Evolutionary conservation across 208 protist species (phyloP).

Genomic region (Leptomonas seymouri): DNA sequence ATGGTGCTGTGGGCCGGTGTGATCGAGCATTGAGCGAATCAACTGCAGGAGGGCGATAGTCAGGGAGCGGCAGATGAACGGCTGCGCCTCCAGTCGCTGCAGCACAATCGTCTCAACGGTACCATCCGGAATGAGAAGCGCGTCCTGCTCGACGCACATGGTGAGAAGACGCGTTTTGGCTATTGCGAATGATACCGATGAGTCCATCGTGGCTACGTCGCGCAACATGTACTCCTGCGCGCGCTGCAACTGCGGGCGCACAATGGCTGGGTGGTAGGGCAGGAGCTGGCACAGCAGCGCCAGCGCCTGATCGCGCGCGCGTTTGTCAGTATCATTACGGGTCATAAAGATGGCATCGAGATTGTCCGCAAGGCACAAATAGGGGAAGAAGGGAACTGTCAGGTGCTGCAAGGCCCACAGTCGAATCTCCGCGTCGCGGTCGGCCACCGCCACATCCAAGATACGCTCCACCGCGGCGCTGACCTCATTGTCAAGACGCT

Average conservation of each 20-base stretch:
- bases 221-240: slow-evolving; percentile 84
- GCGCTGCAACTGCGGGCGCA: slow-evolving; percentile 71
- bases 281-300: slow-evolving; percentile 82
- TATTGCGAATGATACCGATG: slow-evolving; percentile 76
- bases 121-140: slow-evolving; percentile 64
- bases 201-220: slow-evolving; percentile 79
- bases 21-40: slow-evolving; percentile 74
- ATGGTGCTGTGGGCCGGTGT: slow-evolving; percentile 60
- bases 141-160: slow-evolving; percentile 72
- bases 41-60: slow-evolving; percentile 73
- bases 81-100: slow-evolving; percentile 58
- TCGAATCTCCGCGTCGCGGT: slow-evolving; percentile 69
- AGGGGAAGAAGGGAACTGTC: slow-evolving; percentile 64
- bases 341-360: slow-evolving; percentile 87
- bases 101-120: slow-evolving; percentile 72
- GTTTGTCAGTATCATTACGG: slow-evolving; percentile 71
- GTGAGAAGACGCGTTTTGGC: slow-evolving; percentile 62
- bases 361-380: slow-evolving; percentile 79
- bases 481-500: slow-evolving; percentile 59
- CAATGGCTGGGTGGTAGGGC: slow-evolving; percentile 63
- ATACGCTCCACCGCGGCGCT: slow-evolving; percentile 73
- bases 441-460: slow-evolving; percentile 83
- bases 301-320: slow-evolving; percentile 57
- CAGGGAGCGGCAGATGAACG: slow-evolving; percentile 78
- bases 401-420: slow-evolving; percentile 66